Conservation (phyloP, 306 rosid genomes). For the Vicia villosa region DNA sequence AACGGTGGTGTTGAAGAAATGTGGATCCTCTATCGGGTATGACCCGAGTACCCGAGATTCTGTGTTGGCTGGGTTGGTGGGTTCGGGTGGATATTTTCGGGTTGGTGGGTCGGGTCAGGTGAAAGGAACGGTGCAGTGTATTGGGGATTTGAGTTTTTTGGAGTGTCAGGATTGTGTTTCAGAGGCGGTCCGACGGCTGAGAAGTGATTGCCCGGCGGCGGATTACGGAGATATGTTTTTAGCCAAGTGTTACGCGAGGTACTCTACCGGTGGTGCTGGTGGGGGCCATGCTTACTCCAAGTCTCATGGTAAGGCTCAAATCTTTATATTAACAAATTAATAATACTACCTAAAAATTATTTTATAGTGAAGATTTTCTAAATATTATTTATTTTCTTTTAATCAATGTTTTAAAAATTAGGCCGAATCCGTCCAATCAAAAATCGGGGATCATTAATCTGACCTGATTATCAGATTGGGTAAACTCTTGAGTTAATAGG, state of each 20-base stretch:
- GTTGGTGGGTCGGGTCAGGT: constrained; percentile 70
- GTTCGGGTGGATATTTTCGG: constrained; percentile 62
- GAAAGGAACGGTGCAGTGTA: constrained; percentile 72
- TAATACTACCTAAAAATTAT: background rate
- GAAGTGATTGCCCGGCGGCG: constrained; percentile 61
- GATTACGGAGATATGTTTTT: constrained; percentile 74
- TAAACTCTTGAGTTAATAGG: no score
- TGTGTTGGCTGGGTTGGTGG: constrained; percentile 48
- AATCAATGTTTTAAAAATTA: no score
- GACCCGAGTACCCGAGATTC: constrained; percentile 56
- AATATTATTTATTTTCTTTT: no score
- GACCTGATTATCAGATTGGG: no score
- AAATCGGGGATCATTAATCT: no score
- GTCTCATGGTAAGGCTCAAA: constrained; percentile 54
- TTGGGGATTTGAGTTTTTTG: constrained; percentile 60
- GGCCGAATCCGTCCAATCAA: no score
- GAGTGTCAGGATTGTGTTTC: constrained; percentile 75
- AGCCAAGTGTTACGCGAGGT: constrained; percentile 76
- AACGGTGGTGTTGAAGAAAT: constrained; percentile 70
- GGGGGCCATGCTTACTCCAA: constrained; percentile 52
- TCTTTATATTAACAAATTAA: background rate
- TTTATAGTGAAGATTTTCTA: background rate
- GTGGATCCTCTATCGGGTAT: constrained; percentile 70
- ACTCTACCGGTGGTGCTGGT: constrained; percentile 51
- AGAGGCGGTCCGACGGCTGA: constrained; percentile 69